Evolutionary conservation across 331 rosid species (phyloP).

Genomic region (Cucumis variabilis): DNA sequence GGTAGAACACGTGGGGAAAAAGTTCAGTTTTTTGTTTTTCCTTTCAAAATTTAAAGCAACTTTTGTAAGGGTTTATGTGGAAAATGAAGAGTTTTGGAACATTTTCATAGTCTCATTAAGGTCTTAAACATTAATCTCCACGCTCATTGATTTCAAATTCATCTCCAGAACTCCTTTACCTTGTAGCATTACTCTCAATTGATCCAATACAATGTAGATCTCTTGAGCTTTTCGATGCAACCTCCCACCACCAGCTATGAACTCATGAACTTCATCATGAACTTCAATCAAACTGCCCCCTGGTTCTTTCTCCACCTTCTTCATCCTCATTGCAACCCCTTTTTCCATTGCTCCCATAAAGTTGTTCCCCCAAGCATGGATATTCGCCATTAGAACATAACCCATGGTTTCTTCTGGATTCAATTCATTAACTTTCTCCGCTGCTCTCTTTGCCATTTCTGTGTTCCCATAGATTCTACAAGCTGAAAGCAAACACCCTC

Average conservation of each 20-base stretch:
- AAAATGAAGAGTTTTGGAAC: too few species aligned
- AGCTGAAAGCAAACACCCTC: constrained; percentile 88
- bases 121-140: too few species aligned
- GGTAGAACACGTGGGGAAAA: too few species aligned
- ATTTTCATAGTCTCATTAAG: neutral
- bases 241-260: constrained; percentile 77
- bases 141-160: neutral
- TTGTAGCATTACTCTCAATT: constrained; percentile 27
- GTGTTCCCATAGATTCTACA: constrained; percentile 69
- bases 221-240: constrained; percentile 64
- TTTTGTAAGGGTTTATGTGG: too few species aligned
- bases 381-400: constrained; percentile 77
- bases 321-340: constrained; percentile 69
- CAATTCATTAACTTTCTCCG: constrained; percentile 55
- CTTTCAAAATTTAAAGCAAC: too few species aligned
- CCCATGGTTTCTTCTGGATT: constrained; percentile 72
- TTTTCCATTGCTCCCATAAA: constrained; percentile 69
- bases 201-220: constrained; percentile 64
- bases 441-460: constrained; percentile 67
- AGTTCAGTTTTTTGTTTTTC: too few species aligned
- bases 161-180: neutral
- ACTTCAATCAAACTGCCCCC: constrained; percentile 92
- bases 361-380: constrained; percentile 58
- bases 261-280: constrained; percentile 79
- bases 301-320: constrained; percentile 70